Evolutionary conservation across 78 protist genomes (phyloP), one percentile per base, ranked within the genome.

Genomic region (Parvularia atlantis): DNA sequence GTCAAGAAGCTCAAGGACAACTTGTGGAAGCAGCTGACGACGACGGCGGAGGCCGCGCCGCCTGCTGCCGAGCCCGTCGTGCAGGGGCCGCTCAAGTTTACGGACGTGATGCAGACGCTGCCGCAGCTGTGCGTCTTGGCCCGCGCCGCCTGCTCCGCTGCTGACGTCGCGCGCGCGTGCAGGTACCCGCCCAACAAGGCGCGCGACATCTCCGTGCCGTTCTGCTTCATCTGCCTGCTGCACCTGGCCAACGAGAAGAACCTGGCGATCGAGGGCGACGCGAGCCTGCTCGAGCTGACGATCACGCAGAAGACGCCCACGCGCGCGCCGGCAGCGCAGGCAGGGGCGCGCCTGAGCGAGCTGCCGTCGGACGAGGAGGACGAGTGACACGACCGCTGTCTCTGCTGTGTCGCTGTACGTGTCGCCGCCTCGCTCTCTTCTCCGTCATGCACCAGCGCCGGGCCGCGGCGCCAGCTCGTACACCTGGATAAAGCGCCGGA

Each of bases 171-270:
- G 19, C 19, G 9, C 46, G 19, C n/a, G n/a, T n/a, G n/a, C n/a
- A n/a, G 24, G 36, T 16, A 66, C 17, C 58, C 69, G 1, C 24
- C 50, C 16, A 3, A 46, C 9, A 2, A 17, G 36, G 17, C 54
- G 54, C 26, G 19, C 20, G 71, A 88, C 2, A 76, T 78, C 22
- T 78, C 88, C 14, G 80, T 89, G 19, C 71, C 93, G 22, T 48
- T 79, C 41, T 61, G 68, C 53, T 94, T 94, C 77, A 79, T 94
- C 57, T 92, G 93, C 76, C 84, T 92, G n/a, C 84, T 94, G 10
- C 96, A 92, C 59, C 80, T 94, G 56, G 91, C 93, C 57, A 94
- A 94, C 77, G 98, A 94, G 70, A 79, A 86, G n/a, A n/a, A n/a
- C n/a, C n/a, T n/a, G n/a, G n/a, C n/a, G n/a, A n/a, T n/a, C n/a